Evolutionary conservation across 148 eudicot species (phyloP).

Genomic region (Gaultheria prostrata): DNA sequence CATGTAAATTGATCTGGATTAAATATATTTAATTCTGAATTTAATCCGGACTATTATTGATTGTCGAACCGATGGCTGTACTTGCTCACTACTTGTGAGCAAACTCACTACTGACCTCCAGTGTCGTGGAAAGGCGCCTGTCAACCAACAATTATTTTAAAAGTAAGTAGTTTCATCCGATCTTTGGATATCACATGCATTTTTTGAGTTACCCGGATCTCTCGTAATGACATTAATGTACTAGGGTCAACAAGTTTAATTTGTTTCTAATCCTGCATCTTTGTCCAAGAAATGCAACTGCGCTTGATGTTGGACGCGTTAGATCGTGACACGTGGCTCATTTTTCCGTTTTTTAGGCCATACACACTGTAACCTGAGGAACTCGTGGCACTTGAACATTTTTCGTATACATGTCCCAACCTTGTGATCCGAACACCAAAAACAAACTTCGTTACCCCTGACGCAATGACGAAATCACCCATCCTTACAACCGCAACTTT

Average conservation of each 20-base stretch:
- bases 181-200: too few species aligned
- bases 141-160: too few species aligned
- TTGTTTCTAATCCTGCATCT: not conserved
- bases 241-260: not conserved
- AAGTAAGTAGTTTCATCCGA: too few species aligned
- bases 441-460: not conserved
- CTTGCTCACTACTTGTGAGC: too few species aligned
- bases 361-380: not conserved
- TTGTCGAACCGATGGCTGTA: too few species aligned
- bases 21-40: too few species aligned
- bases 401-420: not conserved
- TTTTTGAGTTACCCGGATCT: too few species aligned
- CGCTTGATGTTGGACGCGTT: not conserved
- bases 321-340: not conserved
- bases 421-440: not conserved
- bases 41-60: too few species aligned
- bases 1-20: too few species aligned
- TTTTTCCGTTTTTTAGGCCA: not conserved
- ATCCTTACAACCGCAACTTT: not conserved
- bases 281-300: not conserved
- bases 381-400: not conserved
- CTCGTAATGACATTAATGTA: too few species aligned
- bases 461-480: not conserved
- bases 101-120: too few species aligned
- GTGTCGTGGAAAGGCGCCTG: too few species aligned